Conservation (phyloP, 1,139 yeast genomes). For the Debaryomyces robertsiae region DNA sequence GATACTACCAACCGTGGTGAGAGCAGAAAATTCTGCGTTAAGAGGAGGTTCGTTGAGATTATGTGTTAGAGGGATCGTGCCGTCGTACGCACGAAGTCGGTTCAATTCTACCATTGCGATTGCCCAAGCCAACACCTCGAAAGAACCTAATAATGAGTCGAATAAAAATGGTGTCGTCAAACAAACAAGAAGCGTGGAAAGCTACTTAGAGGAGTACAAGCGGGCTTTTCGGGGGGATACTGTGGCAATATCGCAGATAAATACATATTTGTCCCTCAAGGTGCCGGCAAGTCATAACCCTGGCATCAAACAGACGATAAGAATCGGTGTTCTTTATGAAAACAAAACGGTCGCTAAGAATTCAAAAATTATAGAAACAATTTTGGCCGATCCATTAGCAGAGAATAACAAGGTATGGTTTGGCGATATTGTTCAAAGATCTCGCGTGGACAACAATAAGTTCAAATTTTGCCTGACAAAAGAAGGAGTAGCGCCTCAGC, state of each 20-base stretch:
- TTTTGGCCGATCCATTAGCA: constrained; percentile 49
- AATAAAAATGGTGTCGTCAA: neutral
- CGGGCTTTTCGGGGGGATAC: constrained; percentile 33
- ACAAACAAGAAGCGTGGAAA: neutral
- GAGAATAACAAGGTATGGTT: constrained; percentile 37
- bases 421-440: constrained; percentile 25
- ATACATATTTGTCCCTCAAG: constrained; percentile 13
- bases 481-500: constrained; percentile 6
- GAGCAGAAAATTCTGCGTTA: too few relatives aligned
- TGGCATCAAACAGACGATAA: constrained; percentile 17
- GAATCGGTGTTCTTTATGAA: constrained; percentile 37
- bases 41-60: too few relatives aligned
- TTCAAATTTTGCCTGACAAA: constrained; percentile 18
- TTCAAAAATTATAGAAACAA: constrained; percentile 36
- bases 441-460: constrained; percentile 20
- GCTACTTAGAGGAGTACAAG: constrained; percentile 20
- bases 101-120: constrained; percentile 3
- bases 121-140: neutral
- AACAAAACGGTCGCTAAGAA: constrained; percentile 20
- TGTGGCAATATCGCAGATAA: constrained; percentile 17
- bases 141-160: neutral
- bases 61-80: too few relatives aligned
- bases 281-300: too few relatives aligned
- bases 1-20: too few relatives aligned
- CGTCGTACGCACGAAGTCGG: neutral